Evolutionary conservation across 805 yeast species (phyloP), one percentile per base, ranked within the genome.

Genomic region (Nakazawaea laoshanensis): DNA sequence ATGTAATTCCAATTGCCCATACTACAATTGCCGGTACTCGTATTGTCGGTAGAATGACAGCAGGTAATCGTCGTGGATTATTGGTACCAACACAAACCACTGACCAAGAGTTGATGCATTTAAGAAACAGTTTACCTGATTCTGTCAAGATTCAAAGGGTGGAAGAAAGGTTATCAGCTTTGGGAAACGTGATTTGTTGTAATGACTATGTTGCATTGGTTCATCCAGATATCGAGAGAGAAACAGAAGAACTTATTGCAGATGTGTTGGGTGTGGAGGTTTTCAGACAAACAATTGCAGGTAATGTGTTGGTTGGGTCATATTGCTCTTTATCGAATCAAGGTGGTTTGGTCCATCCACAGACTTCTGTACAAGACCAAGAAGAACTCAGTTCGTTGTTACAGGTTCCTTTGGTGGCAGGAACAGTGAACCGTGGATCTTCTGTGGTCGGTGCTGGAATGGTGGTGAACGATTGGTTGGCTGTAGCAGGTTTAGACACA

Each of bases 231-330:
- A 86, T 92, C 45, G 99, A 92, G 67, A 80, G 98, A 57, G 99
- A 92, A 63, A 92, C 98, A 33, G 99, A 92, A 65, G 99, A 92
- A 65, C 67, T 92, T 48, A 92, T 92, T 54, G 95, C 97, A 29
- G 99, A 92, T 59, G 96, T 88, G 11, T 70, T 92, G 38, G 99
- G 98, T 40, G 99, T 92, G 34, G 99, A 92, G 63, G 99, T 92
- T 29, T 92, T 92, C 73, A 81, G 97, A 66, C 98, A 92, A 63
- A 92, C 99, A 30, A 88, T 92, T 48, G 96, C 98, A 10, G 96
- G 96, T 47, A 89, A 92, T 60, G 96, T 92, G 38, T 70, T 92
- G 41, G 98, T 92, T 35, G 99, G 99, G 37, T 83, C 95, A 5
- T 92, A 92, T 64, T 89, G 97, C 61, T 63, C 95, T 16, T 69